Base-by-base conservation (phyloP, 1,284 basidiomycete species). In the Cutaneotrichosporon sp. region DNA sequence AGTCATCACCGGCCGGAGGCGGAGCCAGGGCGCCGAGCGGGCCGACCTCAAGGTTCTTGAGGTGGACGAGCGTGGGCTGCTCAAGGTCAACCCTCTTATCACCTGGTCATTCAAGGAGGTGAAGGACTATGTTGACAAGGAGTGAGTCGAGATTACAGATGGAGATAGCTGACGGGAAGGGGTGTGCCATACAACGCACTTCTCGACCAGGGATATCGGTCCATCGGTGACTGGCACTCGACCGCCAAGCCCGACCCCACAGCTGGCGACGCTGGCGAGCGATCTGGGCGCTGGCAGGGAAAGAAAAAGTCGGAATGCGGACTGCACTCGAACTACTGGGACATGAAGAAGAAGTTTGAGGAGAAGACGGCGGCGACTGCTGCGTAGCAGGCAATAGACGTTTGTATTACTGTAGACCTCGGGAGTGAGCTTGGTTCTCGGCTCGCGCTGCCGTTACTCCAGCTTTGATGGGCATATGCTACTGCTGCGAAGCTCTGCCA, bases 181-280 rank as follows among this genome's bases (percentile, higher is more conserved):
- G 78, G 83, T 27, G 92, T 97, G 1, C 93, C 93, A 2, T 84
- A 85, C 64, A 97, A 98, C 78, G 84, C 83, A 59, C 80, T 98
- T 4, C 81, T 97, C 35, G 85, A 85, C 61, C 82, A 91, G 68
- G 94, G 94, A 2, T 98, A 97, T 79, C 86, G 85, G 65, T 91
- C 88, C 64, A 84, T 98, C 58, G 94, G 94, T 9, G 94, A 98
- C 75, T 94, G 91, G 88, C 96, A 98, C 76, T 93, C 90, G 59
- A 98, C 94, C 0, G 77, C 75, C 22, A 84, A 85, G 70, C 77
- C 78, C 4, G 71, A 72, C 50, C 71, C 72, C 5, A 84, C 84
- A 39, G 70, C 67, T 12, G 58, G 56, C 16, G 86, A 92, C 63
- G 80, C 79, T 2, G 82, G 80, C 3, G 94, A 98, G 77, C 82